phyloP scores from a whole-genome alignment of 164 flowering plant genomes.

The Chimonanthus salicifolius region DNA sequence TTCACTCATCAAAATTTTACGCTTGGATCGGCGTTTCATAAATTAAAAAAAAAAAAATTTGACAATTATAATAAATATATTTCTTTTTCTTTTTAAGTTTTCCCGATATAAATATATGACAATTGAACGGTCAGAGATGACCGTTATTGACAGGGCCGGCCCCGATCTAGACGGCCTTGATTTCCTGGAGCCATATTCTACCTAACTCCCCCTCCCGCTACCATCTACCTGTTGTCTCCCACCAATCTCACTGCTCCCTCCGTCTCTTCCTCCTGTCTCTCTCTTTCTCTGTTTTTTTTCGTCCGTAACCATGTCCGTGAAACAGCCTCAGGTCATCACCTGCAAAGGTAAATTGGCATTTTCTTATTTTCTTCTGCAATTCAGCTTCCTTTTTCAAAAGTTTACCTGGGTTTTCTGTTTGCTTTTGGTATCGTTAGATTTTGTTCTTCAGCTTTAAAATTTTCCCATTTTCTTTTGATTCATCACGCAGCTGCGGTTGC shows the following conservation, averaged over 20 bases:
- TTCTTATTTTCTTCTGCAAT: not conserved
- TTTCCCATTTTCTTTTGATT: not conserved
- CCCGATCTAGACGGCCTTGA: not conserved
- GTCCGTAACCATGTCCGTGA: not conserved
- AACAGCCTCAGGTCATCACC: not conserved
- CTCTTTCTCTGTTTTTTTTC: not conserved
- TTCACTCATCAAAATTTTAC: too few relatives aligned
- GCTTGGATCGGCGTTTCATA: too few relatives aligned
- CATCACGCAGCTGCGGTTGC: slow-evolving; percentile 62
- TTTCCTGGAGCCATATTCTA: too few relatives aligned
- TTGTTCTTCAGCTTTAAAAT: not conserved
- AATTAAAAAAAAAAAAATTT: too few relatives aligned
- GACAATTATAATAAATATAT: too few relatives aligned
- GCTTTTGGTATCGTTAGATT: too few relatives aligned
- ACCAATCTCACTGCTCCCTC: not conserved
- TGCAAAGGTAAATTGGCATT: slow-evolving; percentile 6
- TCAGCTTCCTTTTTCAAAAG: too few relatives aligned
- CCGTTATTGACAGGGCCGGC: not conserved
- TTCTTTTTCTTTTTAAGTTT: too few relatives aligned
- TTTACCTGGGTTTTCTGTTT: too few relatives aligned
- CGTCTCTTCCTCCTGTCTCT: not conserved
- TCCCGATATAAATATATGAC: too few relatives aligned
- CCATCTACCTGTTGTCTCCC: not conserved
- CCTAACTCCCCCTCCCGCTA: too few relatives aligned
- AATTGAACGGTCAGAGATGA: not conserved